Conservation (phyloP, 2,329 filamentous ascomycete genomes). For the Botrytis byssoidea region DNA sequence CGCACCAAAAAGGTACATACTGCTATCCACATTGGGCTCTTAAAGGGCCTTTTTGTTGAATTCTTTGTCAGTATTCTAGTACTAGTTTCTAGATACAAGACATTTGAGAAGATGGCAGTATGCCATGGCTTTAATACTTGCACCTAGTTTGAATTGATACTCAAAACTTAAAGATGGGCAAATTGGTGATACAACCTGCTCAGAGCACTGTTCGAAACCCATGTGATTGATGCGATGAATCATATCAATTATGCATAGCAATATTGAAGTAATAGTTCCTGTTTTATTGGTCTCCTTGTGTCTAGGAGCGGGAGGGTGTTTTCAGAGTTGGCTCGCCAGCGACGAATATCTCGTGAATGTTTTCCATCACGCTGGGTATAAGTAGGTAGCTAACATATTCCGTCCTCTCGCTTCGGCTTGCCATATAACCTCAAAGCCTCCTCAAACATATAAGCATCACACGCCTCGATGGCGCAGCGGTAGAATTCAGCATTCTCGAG, state of each 20-base stretch:
- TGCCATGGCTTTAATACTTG: neutral
- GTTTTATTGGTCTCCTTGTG: neutral
- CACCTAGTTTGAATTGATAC: neutral
- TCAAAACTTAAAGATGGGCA: neutral
- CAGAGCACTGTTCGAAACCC: neutral
- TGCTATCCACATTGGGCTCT: no score
- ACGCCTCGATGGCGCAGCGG: slow-evolving; percentile 3
- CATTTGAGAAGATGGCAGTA: neutral
- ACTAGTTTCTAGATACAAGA: neutral
- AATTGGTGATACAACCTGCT: neutral
- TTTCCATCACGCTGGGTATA: neutral
- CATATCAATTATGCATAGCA: neutral
- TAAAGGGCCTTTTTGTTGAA: neutral
- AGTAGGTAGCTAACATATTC: neutral
- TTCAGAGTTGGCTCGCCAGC: neutral
- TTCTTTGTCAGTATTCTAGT: neutral
- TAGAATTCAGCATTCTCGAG: slow-evolving; percentile 2
- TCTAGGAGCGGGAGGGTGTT: neutral
- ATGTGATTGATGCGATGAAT: neutral
- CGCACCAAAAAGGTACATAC: neutral
- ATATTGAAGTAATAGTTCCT: neutral
- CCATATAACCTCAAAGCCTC: neutral
- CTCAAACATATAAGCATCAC: neutral
- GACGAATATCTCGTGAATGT: neutral
- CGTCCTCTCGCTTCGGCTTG: neutral